phyloP scores from a whole-genome alignment of 441 rosid species.

The Syzygium syzygioides region DNA sequence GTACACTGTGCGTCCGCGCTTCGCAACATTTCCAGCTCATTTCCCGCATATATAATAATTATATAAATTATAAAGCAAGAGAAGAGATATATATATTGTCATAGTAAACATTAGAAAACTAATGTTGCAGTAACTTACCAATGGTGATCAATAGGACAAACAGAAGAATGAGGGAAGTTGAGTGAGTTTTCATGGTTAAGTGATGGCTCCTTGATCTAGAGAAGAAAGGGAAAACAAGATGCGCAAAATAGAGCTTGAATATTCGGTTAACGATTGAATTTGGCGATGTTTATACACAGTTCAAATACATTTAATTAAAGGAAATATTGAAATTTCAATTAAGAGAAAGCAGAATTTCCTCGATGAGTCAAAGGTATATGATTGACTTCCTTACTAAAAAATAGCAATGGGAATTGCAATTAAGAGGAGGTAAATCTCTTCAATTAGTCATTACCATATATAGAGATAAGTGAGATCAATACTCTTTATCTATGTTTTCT shows the following conservation, averaged over 20 bases:
- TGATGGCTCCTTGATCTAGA: background rate
- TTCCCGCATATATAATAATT: background rate
- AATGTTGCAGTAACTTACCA: background rate
- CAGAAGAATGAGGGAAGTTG: background rate
- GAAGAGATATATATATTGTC: background rate
- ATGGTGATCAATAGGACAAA: background rate
- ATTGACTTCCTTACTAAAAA: background rate
- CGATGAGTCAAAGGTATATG: background rate
- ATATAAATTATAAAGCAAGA: background rate
- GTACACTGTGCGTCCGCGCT: background rate
- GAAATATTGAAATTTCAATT: background rate
- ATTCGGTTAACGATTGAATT: background rate
- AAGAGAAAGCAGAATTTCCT: background rate
- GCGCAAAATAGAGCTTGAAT: background rate
- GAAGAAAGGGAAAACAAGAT: background rate
- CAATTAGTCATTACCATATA: background rate
- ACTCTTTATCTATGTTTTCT: background rate
- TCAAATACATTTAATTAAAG: background rate
- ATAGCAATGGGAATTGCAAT: background rate
- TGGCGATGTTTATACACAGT: background rate
- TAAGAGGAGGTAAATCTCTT: background rate
- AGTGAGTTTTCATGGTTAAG: background rate
- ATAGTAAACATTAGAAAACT: background rate
- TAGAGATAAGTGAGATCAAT: background rate
- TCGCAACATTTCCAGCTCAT: background rate